Conservation (phyloP, 306 rosid genomes). For the Malus fusca region DNA sequence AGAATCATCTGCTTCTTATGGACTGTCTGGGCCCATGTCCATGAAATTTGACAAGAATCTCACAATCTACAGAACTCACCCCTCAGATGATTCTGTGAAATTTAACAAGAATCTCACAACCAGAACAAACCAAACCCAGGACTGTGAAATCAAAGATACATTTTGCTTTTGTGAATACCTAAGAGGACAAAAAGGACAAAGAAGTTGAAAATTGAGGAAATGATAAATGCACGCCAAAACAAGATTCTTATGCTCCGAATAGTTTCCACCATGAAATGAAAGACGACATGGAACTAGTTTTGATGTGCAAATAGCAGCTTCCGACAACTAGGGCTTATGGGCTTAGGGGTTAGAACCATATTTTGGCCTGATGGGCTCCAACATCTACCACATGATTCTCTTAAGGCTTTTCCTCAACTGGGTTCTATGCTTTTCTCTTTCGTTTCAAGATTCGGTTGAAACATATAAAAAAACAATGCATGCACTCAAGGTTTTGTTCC, state of each 20-base stretch:
- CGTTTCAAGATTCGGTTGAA: not conserved
- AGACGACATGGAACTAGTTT: too few relatives aligned
- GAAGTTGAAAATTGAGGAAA: not conserved
- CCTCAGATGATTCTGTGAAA: too few relatives aligned
- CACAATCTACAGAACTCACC: too few relatives aligned
- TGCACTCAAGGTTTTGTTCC: constrained; percentile 52
- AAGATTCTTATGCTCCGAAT: too few relatives aligned
- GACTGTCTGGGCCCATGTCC: not conserved
- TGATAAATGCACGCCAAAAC: too few relatives aligned
- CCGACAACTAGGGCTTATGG: too few relatives aligned
- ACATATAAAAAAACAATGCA: constrained; percentile 26
- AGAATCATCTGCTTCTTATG: constrained; percentile 1
- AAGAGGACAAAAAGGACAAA: not conserved
- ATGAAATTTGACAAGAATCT: too few relatives aligned
- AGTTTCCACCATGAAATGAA: too few relatives aligned
- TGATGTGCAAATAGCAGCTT: too few relatives aligned
- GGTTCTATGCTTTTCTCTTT: not conserved
- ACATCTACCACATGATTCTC: not conserved
- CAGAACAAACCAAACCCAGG: not conserved
- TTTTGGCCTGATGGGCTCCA: too few relatives aligned
- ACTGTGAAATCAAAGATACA: not conserved
- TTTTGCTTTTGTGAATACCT: not conserved
- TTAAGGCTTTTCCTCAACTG: not conserved
- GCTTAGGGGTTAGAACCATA: too few relatives aligned
- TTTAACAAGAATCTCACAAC: too few relatives aligned